These are phyloP conservation scores for Ambrosiella cleistominuta DNA, from an alignment of 2,329 filamentous ascomycete species.

Conservation along the genomic window DNA sequence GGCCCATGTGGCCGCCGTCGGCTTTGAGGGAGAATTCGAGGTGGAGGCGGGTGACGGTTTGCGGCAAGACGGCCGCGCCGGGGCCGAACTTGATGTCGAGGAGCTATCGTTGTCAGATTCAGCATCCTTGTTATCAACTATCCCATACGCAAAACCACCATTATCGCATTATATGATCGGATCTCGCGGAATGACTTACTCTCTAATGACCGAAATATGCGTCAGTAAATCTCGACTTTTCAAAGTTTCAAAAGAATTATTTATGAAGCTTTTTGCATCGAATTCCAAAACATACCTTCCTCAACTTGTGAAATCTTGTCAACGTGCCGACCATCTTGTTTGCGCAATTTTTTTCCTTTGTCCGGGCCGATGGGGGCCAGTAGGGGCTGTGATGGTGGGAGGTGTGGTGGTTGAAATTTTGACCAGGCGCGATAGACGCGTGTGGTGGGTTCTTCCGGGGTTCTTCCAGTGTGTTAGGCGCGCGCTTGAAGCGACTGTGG, in stretches of 20 bases:
- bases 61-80: conserved; percentile 65
- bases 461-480: not conserved
- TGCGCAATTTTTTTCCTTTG: not conserved
- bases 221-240: too few species aligned
- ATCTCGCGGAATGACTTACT: not conserved
- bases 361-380: not conserved
- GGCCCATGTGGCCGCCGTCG: conserved; percentile 52
- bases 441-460: not conserved
- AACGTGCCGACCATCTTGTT: conserved; percentile 27
- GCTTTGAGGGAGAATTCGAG: conserved; percentile 49
- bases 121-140: conserved; percentile 10
- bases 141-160: conserved; percentile 4
- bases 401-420: conserved; percentile 6
- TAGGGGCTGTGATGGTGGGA: not conserved
- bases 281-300: conserved; percentile 34
- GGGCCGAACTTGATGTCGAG: conserved; percentile 61
- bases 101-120: conserved; percentile 31
- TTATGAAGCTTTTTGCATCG: conserved; percentile 10
- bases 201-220: too few species aligned
- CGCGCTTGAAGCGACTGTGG: not conserved
- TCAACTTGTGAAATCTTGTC: conserved; percentile 50
- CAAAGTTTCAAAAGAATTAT: not conserved
- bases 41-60: conserved; percentile 57
- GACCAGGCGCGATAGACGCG: not conserved
- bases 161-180: not conserved